These are phyloP conservation scores for Leersia perrieri DNA, from an alignment of 176 grass and related monocot genomes.

Conservation along the genomic window DNA sequence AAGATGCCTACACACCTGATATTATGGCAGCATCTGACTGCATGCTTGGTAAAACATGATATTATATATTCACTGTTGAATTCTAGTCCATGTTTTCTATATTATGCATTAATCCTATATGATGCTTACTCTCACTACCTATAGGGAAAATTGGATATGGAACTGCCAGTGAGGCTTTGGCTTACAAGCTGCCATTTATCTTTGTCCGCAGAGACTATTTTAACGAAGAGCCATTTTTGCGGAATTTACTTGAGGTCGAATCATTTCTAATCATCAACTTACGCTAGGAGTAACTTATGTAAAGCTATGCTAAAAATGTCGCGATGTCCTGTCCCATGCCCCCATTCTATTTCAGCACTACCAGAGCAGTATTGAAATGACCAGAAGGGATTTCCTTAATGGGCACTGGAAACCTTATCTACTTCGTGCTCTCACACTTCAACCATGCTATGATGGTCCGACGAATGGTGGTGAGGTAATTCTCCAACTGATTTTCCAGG, in stretches of 20 bases:
- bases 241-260: conserved; percentile 97
- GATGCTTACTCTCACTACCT: conserved; percentile 13
- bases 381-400: conserved; percentile 84
- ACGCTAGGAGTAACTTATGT: background rate
- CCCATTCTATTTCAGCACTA: conserved; percentile 56
- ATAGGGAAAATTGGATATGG: conserved; percentile 98
- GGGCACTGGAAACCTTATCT: conserved; percentile 96
- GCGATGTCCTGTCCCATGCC: background rate
- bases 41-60: conserved; percentile 58
- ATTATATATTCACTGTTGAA: conserved; percentile 4
- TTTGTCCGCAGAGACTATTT: conserved; percentile 97
- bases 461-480: conserved; percentile 87
- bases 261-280: conserved; percentile 11
- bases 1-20: conserved; percentile 78
- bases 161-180: conserved; percentile 92
- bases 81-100: background rate
- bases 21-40: conserved; percentile 80
- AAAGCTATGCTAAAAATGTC: conserved; percentile 13
- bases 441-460: conserved; percentile 72
- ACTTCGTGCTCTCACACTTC: conserved; percentile 76
- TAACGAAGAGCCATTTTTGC: conserved; percentile 94
- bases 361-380: conserved; percentile 93
- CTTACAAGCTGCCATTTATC: conserved; percentile 93
- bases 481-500: background rate
- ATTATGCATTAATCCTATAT: background rate